These are phyloP conservation scores for Phytophthora syringae DNA, from an alignment of 352 stramenopile genomes.

Conservation along the genomic window DNA sequence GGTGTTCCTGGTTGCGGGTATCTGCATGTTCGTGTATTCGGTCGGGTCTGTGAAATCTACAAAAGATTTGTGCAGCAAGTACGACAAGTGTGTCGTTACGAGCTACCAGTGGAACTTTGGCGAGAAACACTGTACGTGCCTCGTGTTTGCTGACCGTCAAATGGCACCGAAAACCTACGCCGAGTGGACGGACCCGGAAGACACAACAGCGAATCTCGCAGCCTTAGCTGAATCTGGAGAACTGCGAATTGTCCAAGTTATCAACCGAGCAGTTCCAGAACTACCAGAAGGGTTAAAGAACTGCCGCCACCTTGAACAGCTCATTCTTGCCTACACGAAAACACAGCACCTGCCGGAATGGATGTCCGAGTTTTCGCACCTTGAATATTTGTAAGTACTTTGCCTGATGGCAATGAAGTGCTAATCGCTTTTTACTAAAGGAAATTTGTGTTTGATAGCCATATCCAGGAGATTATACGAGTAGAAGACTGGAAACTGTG, in stretches of 20 bases:
- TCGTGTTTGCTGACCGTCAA: constrained; percentile 50
- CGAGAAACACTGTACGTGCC: constrained; percentile 37
- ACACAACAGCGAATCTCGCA: constrained; percentile 37
- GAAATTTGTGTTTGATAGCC: constrained; percentile 2
- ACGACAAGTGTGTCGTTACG: constrained; percentile 41
- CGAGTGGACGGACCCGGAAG: constrained; percentile 49
- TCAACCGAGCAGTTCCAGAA: constrained; percentile 47
- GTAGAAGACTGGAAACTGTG: constrained; percentile 22
- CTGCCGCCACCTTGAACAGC: constrained; percentile 42
- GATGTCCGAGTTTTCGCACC: constrained; percentile 36
- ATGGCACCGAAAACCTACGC: constrained; percentile 33
- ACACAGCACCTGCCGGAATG: constrained; percentile 33
- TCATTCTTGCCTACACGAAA: constrained; percentile 54
- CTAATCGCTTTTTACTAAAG: too few species aligned
- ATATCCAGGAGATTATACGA: constrained; percentile 40
- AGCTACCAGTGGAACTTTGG: constrained; percentile 57
- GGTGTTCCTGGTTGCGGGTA: constrained; percentile 33
- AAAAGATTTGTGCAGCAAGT: constrained; percentile 34
- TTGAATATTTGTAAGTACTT: constrained; percentile 53
- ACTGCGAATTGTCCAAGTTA: constrained; percentile 52
- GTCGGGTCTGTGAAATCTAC: constrained; percentile 40
- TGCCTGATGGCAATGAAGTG: too few species aligned
- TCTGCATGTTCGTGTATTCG: constrained; percentile 39
- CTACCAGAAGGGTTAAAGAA: constrained; percentile 40
- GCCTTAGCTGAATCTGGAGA: constrained; percentile 41